phyloP scores from a whole-genome alignment of 768 basidiomycete species.

The Chalciporus piperatus region DNA sequence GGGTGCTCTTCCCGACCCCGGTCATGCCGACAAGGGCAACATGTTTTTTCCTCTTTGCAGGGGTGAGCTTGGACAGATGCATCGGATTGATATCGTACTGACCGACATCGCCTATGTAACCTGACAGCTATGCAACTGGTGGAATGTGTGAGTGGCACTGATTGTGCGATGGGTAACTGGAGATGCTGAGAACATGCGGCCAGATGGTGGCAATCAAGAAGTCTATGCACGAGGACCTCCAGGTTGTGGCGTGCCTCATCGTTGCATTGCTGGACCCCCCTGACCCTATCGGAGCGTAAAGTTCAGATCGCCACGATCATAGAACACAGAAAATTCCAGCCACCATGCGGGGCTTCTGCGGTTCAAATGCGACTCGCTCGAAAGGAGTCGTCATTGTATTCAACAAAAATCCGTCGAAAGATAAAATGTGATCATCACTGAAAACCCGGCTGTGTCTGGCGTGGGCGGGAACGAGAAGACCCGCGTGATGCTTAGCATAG shows the following conservation, averaged over 20 bases:
- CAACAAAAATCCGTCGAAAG: too few species aligned
- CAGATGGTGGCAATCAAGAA: neutral
- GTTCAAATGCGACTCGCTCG: too few species aligned
- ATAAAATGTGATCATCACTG: too few species aligned
- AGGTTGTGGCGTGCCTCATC: slow-evolving; percentile 5
- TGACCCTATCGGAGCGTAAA: too few species aligned
- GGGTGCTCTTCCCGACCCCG: slow-evolving; percentile 27
- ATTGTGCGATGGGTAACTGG: neutral
- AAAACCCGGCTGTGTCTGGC: too few species aligned
- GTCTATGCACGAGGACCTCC: slow-evolving; percentile 9
- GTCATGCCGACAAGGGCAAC: slow-evolving; percentile 23
- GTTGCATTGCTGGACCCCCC: too few species aligned
- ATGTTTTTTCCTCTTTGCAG: slow-evolving; percentile 6
- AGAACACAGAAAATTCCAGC: too few species aligned
- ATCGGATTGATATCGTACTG: neutral
- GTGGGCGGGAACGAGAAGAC: too few species aligned
- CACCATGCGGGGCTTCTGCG: too few species aligned
- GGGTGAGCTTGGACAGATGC: neutral
- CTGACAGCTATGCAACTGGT: neutral
- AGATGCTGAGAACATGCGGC: neutral
- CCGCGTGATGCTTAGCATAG: too few species aligned
- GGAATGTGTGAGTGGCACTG: neutral
- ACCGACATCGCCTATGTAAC: slow-evolving; percentile 18
- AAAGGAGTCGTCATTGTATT: too few species aligned
- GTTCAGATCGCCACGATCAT: too few species aligned